Evolutionary conservation across 2,329 filamentous ascomycete genomes (phyloP).

Genomic region (Ceratocystis destructans): DNA sequence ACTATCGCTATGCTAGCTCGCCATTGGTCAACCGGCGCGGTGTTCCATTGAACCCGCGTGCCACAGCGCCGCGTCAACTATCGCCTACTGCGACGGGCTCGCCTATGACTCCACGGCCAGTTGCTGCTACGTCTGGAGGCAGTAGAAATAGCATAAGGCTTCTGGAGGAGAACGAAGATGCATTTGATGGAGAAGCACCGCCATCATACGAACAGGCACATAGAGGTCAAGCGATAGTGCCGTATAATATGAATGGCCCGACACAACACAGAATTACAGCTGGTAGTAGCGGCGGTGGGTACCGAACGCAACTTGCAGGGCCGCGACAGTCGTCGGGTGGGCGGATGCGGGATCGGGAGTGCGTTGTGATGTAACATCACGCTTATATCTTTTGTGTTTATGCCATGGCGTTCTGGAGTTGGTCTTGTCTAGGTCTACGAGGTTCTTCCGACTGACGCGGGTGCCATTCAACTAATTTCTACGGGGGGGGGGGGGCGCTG

Average conservation of each 20-base stretch:
- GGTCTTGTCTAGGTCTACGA: background rate
- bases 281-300: background rate
- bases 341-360: slow-evolving; percentile 2
- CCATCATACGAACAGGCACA: slow-evolving; percentile 13
- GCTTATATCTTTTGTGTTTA: background rate
- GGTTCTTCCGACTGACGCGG: background rate
- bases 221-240: background rate
- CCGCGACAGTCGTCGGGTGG: background rate
- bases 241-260: background rate
- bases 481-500: no score
- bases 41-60: slow-evolving; percentile 7
- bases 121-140: background rate
- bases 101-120: background rate
- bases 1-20: background rate
- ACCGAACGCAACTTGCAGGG: background rate
- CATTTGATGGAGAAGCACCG: slow-evolving; percentile 1
- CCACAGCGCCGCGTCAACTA: background rate
- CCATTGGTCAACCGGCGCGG: slow-evolving; percentile 14
- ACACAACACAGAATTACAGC: background rate
- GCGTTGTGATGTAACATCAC: slow-evolving; percentile 10
- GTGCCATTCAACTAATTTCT: no score
- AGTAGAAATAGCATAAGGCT: background rate
- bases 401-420: slow-evolving; percentile 3
- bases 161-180: background rate
- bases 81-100: background rate